A percentile compares a stretch with the other conserved stretches of the same genome.
phyloP scores from a whole-genome alignment of 305 asterid species.

The Plantago coronopus region DNA sequence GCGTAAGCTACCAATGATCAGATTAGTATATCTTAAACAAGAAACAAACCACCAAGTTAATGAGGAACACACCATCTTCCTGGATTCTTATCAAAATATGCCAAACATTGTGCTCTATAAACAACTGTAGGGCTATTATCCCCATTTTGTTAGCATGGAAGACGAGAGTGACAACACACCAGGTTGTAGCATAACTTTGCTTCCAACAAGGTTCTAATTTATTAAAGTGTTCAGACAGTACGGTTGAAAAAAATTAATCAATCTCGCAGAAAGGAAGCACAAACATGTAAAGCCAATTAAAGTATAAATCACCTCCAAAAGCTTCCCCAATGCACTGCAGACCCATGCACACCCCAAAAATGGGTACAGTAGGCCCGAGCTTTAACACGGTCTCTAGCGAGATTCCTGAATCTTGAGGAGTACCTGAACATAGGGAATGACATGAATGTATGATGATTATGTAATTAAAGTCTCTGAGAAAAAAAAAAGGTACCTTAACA shows the following conservation, averaged over 20 bases:
- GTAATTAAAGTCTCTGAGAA: background rate
- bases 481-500: constrained; percentile 10
- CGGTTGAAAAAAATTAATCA: background rate
- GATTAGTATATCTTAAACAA: no score
- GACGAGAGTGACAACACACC: constrained; percentile 10
- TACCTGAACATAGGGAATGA: constrained; percentile 37
- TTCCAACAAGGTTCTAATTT: constrained; percentile 7
- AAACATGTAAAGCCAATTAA: background rate
- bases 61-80: background rate
- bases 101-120: background rate
- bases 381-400: constrained; percentile 83
- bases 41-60: constrained; percentile 1
- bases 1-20: no score
- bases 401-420: constrained; percentile 96
- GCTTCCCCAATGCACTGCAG: constrained; percentile 99
- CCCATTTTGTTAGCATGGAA: constrained; percentile 6
- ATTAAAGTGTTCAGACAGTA: constrained; percentile 10
- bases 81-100: background rate
- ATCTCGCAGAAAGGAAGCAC: background rate
- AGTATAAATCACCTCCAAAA: constrained; percentile 72
- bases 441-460: background rate
- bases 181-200: background rate
- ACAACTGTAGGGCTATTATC: background rate
- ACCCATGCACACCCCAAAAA: constrained; percentile 99
- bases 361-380: constrained; percentile 79